Percentiles rank a stretch among this genome's conserved stretches.
These are phyloP conservation scores for Scutellaria galericulata DNA, from an alignment of 257 asterid species.

Conservation along the genomic window DNA sequence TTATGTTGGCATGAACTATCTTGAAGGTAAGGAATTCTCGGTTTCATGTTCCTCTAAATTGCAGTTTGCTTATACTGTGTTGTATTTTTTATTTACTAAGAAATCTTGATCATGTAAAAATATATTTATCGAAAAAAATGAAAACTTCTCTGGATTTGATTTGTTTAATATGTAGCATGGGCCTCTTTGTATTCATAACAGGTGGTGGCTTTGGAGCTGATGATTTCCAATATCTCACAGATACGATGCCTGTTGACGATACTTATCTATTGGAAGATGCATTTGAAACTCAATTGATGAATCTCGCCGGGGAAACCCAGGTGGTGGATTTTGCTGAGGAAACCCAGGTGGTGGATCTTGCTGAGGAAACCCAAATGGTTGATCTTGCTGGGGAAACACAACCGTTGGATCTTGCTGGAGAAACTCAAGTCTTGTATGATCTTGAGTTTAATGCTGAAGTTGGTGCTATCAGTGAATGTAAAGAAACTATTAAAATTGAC, in stretches of 20 bases:
- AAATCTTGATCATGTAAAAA: neutral
- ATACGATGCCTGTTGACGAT: constrained; percentile 53
- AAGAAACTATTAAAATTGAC: constrained; percentile 47
- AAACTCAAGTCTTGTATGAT: constrained; percentile 71
- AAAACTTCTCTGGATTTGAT: constrained; percentile 2
- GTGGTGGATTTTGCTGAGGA: constrained; percentile 43
- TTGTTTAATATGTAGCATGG: constrained; percentile 18
- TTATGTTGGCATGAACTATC: constrained; percentile 9
- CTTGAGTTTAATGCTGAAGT: constrained; percentile 43
- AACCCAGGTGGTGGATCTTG: constrained; percentile 39
- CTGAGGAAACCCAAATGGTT: constrained; percentile 63
- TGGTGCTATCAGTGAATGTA: constrained; percentile 42
- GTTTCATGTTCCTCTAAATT: neutral
- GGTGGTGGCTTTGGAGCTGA: constrained; percentile 43
- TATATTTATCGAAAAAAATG: neutral
- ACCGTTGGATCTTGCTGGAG: constrained; percentile 43
- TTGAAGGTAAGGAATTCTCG: neutral
- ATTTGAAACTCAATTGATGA: constrained; percentile 57
- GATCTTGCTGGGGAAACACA: constrained; percentile 45
- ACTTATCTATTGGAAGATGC: constrained; percentile 52
- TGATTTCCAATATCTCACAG: constrained; percentile 38
- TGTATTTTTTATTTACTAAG: neutral
- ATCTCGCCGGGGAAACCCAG: constrained; percentile 56
- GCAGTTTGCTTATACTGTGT: neutral
- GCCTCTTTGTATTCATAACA: constrained; percentile 21